These are phyloP conservation scores for Papiliotrema nemorosa DNA, from an alignment of 1,284 basidiomycete species.

Conservation along the genomic window DNA sequence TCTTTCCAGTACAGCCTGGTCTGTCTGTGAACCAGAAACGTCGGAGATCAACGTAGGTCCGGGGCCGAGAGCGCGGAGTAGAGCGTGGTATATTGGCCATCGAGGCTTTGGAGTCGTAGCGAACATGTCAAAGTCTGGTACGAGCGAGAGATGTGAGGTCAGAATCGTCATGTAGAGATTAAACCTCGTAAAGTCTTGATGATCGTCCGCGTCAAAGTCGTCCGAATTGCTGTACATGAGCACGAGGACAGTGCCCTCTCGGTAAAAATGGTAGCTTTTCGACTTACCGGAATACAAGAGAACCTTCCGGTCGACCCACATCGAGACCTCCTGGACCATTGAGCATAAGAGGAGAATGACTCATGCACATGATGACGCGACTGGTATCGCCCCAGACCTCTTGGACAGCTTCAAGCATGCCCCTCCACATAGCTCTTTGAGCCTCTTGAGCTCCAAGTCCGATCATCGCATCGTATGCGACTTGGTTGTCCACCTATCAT, in stretches of 20 bases:
- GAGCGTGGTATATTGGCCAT: constrained; percentile 27
- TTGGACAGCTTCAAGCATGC: constrained; percentile 18
- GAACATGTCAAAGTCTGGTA: constrained; percentile 41
- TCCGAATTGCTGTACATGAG: constrained; percentile 23
- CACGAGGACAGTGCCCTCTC: too few relatives aligned
- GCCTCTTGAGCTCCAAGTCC: constrained; percentile 7
- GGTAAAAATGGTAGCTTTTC: too few relatives aligned
- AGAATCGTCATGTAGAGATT: constrained; percentile 30
- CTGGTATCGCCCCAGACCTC: constrained; percentile 17
- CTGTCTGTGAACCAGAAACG: constrained; percentile 15
- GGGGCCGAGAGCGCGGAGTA: constrained; percentile 28
- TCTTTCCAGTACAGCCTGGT: constrained; percentile 13
- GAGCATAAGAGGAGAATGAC: constrained; percentile 26
- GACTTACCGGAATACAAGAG: constrained; percentile 17
- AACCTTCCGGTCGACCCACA: constrained; percentile 14
- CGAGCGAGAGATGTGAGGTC: constrained; percentile 23
- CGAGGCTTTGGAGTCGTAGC: constrained; percentile 14
- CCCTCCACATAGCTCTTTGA: constrained; percentile 19
- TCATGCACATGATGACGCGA: constrained; percentile 34
- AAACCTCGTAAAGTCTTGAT: constrained; percentile 25
- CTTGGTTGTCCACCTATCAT: constrained; percentile 32
- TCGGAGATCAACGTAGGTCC: constrained; percentile 36
- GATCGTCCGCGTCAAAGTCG: constrained; percentile 29
- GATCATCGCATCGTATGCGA: constrained; percentile 11
- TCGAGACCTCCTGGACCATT: constrained; percentile 25